phyloP scores from a whole-genome alignment of 441 rosid genomes.

The Hura crepitans region DNA sequence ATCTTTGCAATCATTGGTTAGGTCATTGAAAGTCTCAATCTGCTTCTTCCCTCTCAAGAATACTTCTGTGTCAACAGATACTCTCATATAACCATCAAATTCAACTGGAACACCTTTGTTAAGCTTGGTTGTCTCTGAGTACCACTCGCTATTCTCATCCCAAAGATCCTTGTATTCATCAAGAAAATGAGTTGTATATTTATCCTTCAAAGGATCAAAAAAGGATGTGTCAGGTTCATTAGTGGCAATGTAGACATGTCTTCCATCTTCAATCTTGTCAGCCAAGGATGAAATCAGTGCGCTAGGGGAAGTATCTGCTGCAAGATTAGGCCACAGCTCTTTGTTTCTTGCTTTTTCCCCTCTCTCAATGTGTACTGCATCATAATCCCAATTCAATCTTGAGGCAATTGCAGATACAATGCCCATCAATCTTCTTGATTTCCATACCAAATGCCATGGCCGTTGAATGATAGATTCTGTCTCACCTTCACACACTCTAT shows the following conservation, averaged over 20 bases:
- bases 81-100: slow-evolving; percentile 91
- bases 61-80: slow-evolving; percentile 78
- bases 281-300: slow-evolving; percentile 58
- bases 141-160: slow-evolving; percentile 88
- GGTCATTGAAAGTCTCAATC: slow-evolving; percentile 80
- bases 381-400: slow-evolving; percentile 88
- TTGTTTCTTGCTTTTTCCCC: slow-evolving; percentile 77
- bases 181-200: slow-evolving; percentile 74
- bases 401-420: slow-evolving; percentile 69
- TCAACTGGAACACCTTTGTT: slow-evolving; percentile 76
- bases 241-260: slow-evolving; percentile 74
- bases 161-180: slow-evolving; percentile 76
- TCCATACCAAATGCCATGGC: slow-evolving; percentile 90
- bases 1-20: slow-evolving; percentile 49
- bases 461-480: slow-evolving; percentile 68
- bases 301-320: slow-evolving; percentile 64
- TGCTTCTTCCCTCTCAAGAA: slow-evolving; percentile 93
- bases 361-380: slow-evolving; percentile 72
- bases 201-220: slow-evolving; percentile 73
- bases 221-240: slow-evolving; percentile 65
- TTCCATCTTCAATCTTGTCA: slow-evolving; percentile 70
- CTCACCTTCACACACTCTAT: slow-evolving; percentile 90
- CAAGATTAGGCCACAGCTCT: slow-evolving; percentile 88
- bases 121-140: slow-evolving; percentile 75
- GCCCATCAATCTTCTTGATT: slow-evolving; percentile 84